These are phyloP conservation scores for Herpetomonas tarakana DNA, from an alignment of 208 protist genomes.

Conservation along the genomic window DNA sequence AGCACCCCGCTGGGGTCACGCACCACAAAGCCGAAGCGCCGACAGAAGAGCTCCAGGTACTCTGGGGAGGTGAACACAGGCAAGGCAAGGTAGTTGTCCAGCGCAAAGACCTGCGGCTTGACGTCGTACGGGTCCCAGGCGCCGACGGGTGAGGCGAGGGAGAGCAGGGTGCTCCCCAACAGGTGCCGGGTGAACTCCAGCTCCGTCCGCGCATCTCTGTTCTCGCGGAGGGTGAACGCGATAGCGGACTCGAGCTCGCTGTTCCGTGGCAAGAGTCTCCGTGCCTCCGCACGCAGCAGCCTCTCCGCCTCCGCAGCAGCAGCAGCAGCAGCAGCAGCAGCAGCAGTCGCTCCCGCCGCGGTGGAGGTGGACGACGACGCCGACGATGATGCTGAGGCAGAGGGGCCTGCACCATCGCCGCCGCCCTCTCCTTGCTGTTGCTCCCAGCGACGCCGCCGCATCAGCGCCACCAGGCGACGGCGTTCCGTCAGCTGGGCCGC, in stretches of 20 bases:
- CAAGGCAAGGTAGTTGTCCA: slow-evolving; percentile 79
- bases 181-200: slow-evolving; percentile 82
- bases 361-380: not conserved
- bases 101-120: slow-evolving; percentile 85
- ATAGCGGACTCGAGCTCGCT: slow-evolving; percentile 69
- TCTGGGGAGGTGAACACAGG: slow-evolving; percentile 85
- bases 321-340: not conserved
- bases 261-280: slow-evolving; percentile 63
- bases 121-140: slow-evolving; percentile 86
- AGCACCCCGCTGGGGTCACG: slow-evolving; percentile 76
- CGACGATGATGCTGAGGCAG: not conserved
- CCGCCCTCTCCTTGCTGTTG: not conserved
- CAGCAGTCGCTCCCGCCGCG: not conserved
- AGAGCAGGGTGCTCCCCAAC: slow-evolving; percentile 66
- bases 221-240: slow-evolving; percentile 67
- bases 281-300: slow-evolving; percentile 2
- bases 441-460: not conserved
- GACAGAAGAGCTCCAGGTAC: slow-evolving; percentile 76
- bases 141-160: slow-evolving; percentile 72
- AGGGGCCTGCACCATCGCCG: not conserved
- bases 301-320: not conserved
- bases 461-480: slow-evolving; percentile 16
- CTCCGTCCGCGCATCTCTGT: slow-evolving; percentile 75
- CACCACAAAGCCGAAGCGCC: slow-evolving; percentile 54
- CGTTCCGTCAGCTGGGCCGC: slow-evolving; percentile 25